A percentile compares a stretch with the other conserved stretches of the same genome.
Evolutionary conservation across 2,329 filamentous ascomycete species (phyloP).

Genomic region (Mariannaea elegans): DNA sequence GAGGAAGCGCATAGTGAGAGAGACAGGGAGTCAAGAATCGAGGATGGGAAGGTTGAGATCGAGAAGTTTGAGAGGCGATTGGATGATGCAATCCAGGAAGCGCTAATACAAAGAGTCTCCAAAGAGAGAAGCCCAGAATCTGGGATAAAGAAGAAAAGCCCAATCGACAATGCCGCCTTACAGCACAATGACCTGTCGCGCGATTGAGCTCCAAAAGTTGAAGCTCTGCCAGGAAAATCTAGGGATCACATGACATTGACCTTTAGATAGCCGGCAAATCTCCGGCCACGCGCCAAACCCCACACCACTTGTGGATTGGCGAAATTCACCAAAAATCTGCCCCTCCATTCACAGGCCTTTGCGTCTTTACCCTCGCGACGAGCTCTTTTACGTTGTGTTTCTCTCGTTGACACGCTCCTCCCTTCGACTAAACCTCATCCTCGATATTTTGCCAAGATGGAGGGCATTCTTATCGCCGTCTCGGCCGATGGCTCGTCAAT

Average conservation of each 20-base stretch:
- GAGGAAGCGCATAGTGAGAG: slow-evolving; percentile 40
- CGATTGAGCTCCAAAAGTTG: slow-evolving; percentile 30
- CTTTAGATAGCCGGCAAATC: slow-evolving; percentile 43
- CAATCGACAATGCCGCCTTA: slow-evolving; percentile 24
- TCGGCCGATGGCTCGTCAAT: slow-evolving; percentile 77
- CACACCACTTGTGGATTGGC: slow-evolving; percentile 50
- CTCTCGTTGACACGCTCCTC: slow-evolving; percentile 17
- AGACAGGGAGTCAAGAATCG: slow-evolving; percentile 2
- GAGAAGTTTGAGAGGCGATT: not conserved
- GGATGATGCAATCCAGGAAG: not conserved
- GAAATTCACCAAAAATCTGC: slow-evolving; percentile 55
- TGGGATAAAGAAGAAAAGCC: not conserved
- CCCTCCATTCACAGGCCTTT: slow-evolving; percentile 46
- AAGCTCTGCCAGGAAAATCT: slow-evolving; percentile 41
- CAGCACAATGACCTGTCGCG: slow-evolving; percentile 28
- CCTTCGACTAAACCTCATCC: slow-evolving; percentile 2
- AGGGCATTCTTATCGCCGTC: slow-evolving; percentile 60
- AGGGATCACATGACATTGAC: slow-evolving; percentile 49
- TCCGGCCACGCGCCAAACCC: slow-evolving; percentile 43
- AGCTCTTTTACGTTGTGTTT: slow-evolving; percentile 37
- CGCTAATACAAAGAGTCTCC: not conserved
- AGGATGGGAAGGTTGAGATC: not conserved
- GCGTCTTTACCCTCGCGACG: slow-evolving; percentile 38
- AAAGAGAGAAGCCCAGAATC: not conserved
- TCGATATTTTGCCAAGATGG: slow-evolving; percentile 44